Conservation (phyloP, 768 basidiomycete species). For the Psilocybe tampanensis region DNA sequence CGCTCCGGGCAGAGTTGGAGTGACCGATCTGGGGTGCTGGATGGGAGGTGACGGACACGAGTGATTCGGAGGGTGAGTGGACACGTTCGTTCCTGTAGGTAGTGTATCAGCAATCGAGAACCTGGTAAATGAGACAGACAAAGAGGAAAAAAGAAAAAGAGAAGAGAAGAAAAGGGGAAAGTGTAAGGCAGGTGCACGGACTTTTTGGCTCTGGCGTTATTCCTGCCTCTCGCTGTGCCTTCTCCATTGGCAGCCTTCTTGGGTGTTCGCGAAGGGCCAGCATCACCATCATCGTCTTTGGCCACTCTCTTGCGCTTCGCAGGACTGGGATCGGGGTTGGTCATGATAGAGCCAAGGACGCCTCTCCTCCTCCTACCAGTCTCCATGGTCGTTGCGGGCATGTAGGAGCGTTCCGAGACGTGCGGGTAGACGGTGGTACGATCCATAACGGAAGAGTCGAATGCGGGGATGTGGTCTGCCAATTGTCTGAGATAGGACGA, state of each 20-base stretch:
- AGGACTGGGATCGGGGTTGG: constrained; percentile 61
- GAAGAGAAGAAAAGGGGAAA: neutral
- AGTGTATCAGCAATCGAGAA: neutral
- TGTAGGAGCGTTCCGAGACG: constrained; percentile 67
- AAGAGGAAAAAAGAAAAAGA: neutral
- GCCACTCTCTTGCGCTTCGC: constrained; percentile 59
- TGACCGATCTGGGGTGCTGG: constrained; percentile 42
- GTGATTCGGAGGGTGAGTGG: constrained; percentile 72
- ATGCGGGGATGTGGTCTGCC: constrained; percentile 63
- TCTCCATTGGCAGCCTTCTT: constrained; percentile 61
- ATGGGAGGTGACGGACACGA: constrained; percentile 73
- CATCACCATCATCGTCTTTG: constrained; percentile 69
- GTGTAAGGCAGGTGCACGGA: constrained; percentile 32
- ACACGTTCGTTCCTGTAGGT: constrained; percentile 59
- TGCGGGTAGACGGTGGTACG: constrained; percentile 77
- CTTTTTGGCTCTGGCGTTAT: constrained; percentile 62
- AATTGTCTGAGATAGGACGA: constrained; percentile 61
- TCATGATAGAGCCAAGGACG: constrained; percentile 51
- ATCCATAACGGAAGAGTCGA: constrained; percentile 57
- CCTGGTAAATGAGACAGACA: neutral
- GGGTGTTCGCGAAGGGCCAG: constrained; percentile 51
- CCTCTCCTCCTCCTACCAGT: constrained; percentile 64
- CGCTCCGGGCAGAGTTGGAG: constrained; percentile 23
- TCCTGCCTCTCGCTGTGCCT: constrained; percentile 47
- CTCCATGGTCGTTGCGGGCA: constrained; percentile 63